Conservation (phyloP, 2,329 filamentous ascomycete genomes). For the Alternaria novae-zelandiae region DNA sequence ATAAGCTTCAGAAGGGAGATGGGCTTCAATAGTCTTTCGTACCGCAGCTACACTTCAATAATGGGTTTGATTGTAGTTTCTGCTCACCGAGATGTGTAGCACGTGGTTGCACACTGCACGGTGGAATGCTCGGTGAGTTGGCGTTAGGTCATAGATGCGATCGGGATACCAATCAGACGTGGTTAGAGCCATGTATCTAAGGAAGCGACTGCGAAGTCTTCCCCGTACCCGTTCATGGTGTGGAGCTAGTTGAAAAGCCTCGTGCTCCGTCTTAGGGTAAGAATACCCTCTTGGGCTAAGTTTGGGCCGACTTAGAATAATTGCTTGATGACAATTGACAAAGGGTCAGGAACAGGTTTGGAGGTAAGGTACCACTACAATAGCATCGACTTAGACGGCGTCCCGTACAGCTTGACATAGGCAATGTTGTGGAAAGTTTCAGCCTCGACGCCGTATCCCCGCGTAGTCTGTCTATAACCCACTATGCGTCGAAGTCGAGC, state of each 20-base stretch:
- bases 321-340: slow-evolving; percentile 13
- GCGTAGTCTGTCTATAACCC: background rate
- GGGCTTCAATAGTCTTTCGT: background rate
- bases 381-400: slow-evolving; percentile 6
- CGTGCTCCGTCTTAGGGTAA: slow-evolving; percentile 8
- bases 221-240: background rate
- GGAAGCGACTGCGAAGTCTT: background rate
- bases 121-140: slow-evolving; percentile 10
- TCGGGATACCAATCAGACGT: slow-evolving; percentile 2
- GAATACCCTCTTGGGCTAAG: slow-evolving; percentile 22
- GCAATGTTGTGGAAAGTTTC: background rate
- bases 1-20: background rate
- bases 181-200: slow-evolving; percentile 3
- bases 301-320: slow-evolving; percentile 6
- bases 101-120: background rate
- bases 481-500: background rate
- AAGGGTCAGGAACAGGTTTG: background rate
- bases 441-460: background rate
- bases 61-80: background rate
- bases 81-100: background rate
- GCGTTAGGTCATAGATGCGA: background rate
- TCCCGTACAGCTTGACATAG: background rate
- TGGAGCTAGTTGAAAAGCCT: background rate
- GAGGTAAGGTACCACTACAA: background rate
- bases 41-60: background rate